Evolutionary conservation across 352 stramenopile species (phyloP).

Genomic region (Globisporangium alternatum): DNA sequence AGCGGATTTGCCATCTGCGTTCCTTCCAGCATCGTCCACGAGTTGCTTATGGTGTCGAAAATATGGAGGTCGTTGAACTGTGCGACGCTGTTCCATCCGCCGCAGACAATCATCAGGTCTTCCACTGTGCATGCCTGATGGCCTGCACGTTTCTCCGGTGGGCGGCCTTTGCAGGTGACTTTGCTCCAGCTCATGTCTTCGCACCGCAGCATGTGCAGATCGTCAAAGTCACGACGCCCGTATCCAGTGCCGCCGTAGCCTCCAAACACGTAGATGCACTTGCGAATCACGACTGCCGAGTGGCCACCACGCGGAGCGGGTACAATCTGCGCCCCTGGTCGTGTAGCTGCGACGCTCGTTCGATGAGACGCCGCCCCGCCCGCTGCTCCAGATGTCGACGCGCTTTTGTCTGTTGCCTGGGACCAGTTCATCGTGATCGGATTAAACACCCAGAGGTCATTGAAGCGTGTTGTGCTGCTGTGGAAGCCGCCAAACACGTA

Average conservation of each 20-base stretch:
- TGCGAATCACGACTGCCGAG: slow-evolving; percentile 81
- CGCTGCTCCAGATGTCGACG: slow-evolving; percentile 52
- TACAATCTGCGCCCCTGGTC: slow-evolving; percentile 30
- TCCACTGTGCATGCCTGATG: slow-evolving; percentile 90
- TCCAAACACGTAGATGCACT: slow-evolving; percentile 91
- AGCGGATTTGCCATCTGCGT: slow-evolving; percentile 65
- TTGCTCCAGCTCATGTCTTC: slow-evolving; percentile 85
- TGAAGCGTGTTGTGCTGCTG: slow-evolving; percentile 85
- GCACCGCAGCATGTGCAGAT: slow-evolving; percentile 88
- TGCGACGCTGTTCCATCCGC: slow-evolving; percentile 92
- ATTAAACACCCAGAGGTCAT: slow-evolving; percentile 97
- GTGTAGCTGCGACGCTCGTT: slow-evolving; percentile 15
- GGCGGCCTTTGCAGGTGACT: slow-evolving; percentile 83
- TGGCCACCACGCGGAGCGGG: slow-evolving; percentile 89
- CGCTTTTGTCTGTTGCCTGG: slow-evolving; percentile 60
- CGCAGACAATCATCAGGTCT: slow-evolving; percentile 91
- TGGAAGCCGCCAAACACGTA: slow-evolving; percentile 95
- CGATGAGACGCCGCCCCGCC: slow-evolving; percentile 24
- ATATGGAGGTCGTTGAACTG: slow-evolving; percentile 96
- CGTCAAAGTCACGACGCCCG: slow-evolving; percentile 92
- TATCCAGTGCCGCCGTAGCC: slow-evolving; percentile 94
- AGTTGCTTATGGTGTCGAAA: slow-evolving; percentile 83
- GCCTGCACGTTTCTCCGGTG: slow-evolving; percentile 89
- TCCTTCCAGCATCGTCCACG: slow-evolving; percentile 84
- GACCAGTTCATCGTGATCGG: slow-evolving; percentile 92